Base-by-base conservation (phyloP, 495 filamentous ascomycete genomes). In the Penicillium dipodomyicola region DNA sequence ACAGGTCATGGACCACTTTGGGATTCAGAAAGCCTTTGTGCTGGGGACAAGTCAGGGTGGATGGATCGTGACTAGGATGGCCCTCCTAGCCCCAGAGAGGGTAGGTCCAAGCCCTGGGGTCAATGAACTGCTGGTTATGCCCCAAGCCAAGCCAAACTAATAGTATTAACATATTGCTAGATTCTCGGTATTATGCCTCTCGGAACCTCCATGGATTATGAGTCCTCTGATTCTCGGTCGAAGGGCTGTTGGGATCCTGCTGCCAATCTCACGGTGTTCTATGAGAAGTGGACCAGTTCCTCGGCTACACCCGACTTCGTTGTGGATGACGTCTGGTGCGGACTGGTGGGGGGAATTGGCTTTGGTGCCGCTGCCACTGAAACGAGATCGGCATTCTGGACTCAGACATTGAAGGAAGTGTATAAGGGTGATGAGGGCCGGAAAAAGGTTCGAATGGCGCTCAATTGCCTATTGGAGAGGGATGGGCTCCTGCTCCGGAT, bases 41-140 rank as follows among this genome's bases (percentile, higher is more conserved):
- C 67, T 87, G 7, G 84, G 86, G 12, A 86, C 84, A 1, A 84
- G 81, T 58, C 85, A 88, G 65, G 85, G 86, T 0, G 84, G 82
- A 2, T 88, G 83, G 83, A 81, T 88, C 23, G 81, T 78, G 0
- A 71, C 74, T 5, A 64, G 84, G 14, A 87, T 88, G 84, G 84
- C 82, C 0, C 56, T 87, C 43, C 57, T 87, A 49, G 80, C 79
- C 8, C 85, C 84, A 0, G 80, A 85, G 22, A 80, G 67, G 69
- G 78, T 82, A 64, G 7, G 59, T 66, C 23, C 3, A n/a, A 39
- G 35, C 22, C 43, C 43, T 19, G 11, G 30, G 10, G 30, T 20
- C 7, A n/a, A 39, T 17, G 15, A 17, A 39, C 35, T 39, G 15
- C n/a, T 17, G 35, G 9, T 39, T 39, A 17, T 17, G 6, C 35